Evolutionary conservation across 768 basidiomycete species (phyloP), one percentile per base, ranked within the genome.

Genomic region (Tylopilus subfusipes): DNA sequence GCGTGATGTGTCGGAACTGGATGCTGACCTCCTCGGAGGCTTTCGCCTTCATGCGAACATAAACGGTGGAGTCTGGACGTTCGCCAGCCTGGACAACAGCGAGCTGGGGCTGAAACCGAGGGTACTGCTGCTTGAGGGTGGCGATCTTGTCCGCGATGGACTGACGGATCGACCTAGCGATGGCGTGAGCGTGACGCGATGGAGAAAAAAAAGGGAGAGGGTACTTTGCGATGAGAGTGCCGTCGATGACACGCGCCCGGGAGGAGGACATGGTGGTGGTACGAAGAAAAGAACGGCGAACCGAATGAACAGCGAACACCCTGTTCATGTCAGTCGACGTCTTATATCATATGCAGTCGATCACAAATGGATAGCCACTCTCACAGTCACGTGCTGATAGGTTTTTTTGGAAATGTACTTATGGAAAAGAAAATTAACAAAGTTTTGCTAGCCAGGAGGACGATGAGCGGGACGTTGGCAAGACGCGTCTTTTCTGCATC

Each of bases 41-140:
- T 72, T 95, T 98, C 40, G 83, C 78, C 75, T 99, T 99, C 96
- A 98, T 98, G 66, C 93, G 92, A 61, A 99, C 86, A 73, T 99
- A 99, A 39, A 87, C 86, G 19, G 79, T 76, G 6, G 95, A 98
- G 70, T 98, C 96, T 21, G 93, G 85, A 54, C 92, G 88, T 29
- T 86, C 83, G 50, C 97, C 97, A 48, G 93, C 93, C 73, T 98
- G 97, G 42, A 99, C 82, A 72, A 99, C 93, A 61, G 84, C 90
- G 18, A 99, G 82, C 69, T 86, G 84, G 13, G 97, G 90, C 64
- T 86, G 82, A 77, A 98, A 99, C 21, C 88, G 88, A n/a, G 95
- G 90, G 70, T 81, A 85, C 56, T 75, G 78, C 4, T 80, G 72
- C 64, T 88, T 86, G 43, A 85, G 69, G 2, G 80, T 63, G 39